Evolutionary conservation across 2,329 filamentous ascomycete species (phyloP).

Genomic region (Colletotrichum higginsianum): DNA sequence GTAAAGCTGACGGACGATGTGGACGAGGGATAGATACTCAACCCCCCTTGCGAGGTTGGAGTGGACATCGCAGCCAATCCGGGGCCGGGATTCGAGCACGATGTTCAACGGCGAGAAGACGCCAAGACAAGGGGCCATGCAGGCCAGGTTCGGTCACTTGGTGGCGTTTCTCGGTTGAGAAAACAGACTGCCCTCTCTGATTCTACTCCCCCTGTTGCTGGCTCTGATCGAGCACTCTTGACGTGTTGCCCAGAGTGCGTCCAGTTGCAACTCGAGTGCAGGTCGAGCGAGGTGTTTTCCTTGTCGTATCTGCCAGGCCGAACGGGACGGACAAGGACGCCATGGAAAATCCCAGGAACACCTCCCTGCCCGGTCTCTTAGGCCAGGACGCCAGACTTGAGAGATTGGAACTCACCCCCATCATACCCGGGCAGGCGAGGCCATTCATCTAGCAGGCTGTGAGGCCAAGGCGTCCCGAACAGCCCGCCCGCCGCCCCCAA

Average conservation of each 20-base stretch:
- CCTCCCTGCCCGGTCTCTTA: not conserved
- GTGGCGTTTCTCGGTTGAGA: not conserved
- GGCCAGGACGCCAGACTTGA: not conserved
- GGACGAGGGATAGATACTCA: too few species aligned
- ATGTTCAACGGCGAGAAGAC: slow-evolving; percentile 9
- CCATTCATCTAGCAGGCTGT: not conserved
- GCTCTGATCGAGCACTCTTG: not conserved
- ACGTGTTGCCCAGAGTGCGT: not conserved
- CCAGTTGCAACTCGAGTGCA: too few species aligned
- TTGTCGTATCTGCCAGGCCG: not conserved
- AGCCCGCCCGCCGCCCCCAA: not conserved
- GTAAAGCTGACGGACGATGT: too few species aligned
- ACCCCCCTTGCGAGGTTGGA: not conserved
- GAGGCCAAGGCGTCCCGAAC: not conserved
- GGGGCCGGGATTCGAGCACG: slow-evolving; percentile 28
- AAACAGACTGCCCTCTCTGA: not conserved
- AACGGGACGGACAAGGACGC: not conserved
- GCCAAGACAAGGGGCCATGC: not conserved
- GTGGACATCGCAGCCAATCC: slow-evolving; percentile 21
- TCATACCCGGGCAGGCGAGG: not conserved
- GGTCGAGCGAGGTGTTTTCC: too few species aligned
- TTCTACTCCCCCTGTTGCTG: not conserved
- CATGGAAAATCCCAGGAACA: not conserved
- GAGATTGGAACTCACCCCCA: not conserved
- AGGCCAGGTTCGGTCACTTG: not conserved